Conservation (phyloP, 148 eudicot species). For the Hydrangea macrophylla region DNA sequence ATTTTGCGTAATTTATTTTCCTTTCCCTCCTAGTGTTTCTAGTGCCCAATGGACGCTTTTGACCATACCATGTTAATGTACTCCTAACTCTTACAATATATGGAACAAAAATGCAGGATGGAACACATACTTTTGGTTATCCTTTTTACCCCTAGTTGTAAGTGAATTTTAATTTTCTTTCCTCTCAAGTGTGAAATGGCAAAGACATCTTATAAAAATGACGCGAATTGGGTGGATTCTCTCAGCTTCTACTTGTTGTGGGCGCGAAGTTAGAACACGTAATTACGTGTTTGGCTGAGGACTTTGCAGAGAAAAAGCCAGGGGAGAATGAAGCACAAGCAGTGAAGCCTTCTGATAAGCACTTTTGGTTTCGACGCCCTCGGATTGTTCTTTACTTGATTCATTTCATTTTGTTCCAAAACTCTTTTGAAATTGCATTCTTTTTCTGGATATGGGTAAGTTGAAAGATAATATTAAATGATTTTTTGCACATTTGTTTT, state of each 20-base stretch:
- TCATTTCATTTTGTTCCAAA: constrained; percentile 94
- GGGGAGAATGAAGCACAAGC: constrained; percentile 30
- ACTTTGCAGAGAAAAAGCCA: constrained; percentile 33
- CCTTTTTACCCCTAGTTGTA: constrained; percentile 82
- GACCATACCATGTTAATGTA: no score
- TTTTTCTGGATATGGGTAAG: constrained; percentile 91
- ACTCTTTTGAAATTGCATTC: constrained; percentile 87
- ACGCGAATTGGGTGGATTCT: constrained; percentile 11
- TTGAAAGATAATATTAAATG: background rate
- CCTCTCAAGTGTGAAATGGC: no score
- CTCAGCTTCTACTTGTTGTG: constrained; percentile 85
- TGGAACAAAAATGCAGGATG: constrained; percentile 59
- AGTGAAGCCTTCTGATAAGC: constrained; percentile 72
- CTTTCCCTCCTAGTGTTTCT: no score
- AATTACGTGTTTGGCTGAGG: constrained; percentile 72
- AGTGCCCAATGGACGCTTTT: no score
- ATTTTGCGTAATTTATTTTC: no score
- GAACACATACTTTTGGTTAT: constrained; percentile 85
- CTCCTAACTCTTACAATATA: background rate
- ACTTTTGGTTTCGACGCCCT: constrained; percentile 81
- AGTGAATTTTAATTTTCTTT: constrained; percentile 31
- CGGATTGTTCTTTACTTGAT: constrained; percentile 66
- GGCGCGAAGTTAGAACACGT: constrained; percentile 85
- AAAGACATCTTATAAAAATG: no score
- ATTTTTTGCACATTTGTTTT: background rate